A percentile compares a stretch with the other conserved stretches of the same genome.
These are phyloP conservation scores for Anthracocystis walkeri DNA, from an alignment of 1,284 basidiomycete species.

Conservation along the genomic window DNA sequence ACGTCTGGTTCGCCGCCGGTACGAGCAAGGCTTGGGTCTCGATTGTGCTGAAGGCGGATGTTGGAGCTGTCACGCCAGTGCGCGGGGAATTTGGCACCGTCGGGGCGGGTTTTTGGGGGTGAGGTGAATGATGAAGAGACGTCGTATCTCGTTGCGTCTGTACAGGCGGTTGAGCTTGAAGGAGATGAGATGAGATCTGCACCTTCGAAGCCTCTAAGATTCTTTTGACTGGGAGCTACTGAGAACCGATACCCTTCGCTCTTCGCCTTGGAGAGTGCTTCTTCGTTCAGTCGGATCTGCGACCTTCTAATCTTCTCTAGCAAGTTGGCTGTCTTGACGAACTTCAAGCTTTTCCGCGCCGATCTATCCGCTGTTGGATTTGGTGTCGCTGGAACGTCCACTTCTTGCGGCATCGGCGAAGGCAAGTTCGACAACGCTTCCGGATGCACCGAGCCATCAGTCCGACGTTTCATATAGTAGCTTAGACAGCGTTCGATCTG, in stretches of 20 bases:
- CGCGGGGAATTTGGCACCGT: conserved; percentile 3
- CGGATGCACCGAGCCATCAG: background rate
- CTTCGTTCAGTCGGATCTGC: conserved; percentile 33
- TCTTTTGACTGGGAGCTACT: background rate
- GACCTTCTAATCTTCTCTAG: conserved; percentile 30
- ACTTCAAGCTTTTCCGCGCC: conserved; percentile 15
- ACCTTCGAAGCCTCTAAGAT: background rate
- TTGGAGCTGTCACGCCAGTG: conserved; percentile 26
- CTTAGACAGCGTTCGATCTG: conserved; percentile 47
- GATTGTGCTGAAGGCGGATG: background rate
- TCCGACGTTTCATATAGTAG: conserved; percentile 41
- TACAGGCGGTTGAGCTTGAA: background rate
- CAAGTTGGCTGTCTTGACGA: conserved; percentile 25
- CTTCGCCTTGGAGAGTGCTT: conserved; percentile 19
- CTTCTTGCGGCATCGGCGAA: background rate
- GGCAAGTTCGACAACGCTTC: background rate
- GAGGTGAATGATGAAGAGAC: background rate
- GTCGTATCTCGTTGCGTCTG: conserved; percentile 7
- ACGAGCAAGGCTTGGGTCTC: background rate
- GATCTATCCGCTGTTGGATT: background rate
- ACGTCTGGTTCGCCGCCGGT: background rate
- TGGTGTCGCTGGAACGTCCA: background rate
- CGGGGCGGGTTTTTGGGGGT: no score
- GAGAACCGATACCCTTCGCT: conserved; percentile 4
- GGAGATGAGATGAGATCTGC: background rate